A percentile compares a stretch with the other conserved stretches of the same genome.
These are phyloP conservation scores for Coelastrella sp. DNA, from an alignment of 139 green algal species.

Conservation along the genomic window DNA sequence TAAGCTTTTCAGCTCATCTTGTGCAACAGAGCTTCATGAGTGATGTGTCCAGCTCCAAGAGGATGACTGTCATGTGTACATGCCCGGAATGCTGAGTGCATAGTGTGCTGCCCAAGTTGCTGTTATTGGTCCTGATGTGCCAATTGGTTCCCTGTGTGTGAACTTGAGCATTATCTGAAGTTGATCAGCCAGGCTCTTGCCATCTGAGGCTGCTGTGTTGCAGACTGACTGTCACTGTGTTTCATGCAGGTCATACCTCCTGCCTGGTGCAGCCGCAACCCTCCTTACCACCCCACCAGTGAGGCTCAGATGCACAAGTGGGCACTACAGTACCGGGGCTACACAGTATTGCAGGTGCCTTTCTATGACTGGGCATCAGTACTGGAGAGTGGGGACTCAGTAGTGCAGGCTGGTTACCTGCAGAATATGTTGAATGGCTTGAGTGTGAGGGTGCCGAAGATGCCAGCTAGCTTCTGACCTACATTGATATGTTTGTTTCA, in stretches of 20 bases:
- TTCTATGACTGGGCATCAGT: constrained; percentile 38
- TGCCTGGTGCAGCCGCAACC: constrained; percentile 28
- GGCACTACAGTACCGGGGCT: constrained; percentile 43
- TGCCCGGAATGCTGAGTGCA: too few relatives aligned
- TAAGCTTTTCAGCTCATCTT: neutral
- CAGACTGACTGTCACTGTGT: neutral
- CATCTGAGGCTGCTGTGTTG: too few relatives aligned
- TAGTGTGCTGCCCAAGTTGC: neutral
- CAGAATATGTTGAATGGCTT: constrained; percentile 22
- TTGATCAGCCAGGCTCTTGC: too few relatives aligned
- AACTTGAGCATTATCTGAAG: too few relatives aligned
- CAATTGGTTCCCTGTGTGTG: too few relatives aligned
- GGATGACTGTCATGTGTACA: too few relatives aligned
- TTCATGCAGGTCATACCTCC: constrained; percentile 37
- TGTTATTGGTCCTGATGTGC: too few relatives aligned
- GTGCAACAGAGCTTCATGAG: neutral
- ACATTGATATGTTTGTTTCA: neutral
- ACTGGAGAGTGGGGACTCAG: neutral
- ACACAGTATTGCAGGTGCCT: constrained; percentile 44
- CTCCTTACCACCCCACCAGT: constrained; percentile 12
- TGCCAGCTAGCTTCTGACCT: constrained; percentile 14
- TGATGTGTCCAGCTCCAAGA: too few relatives aligned
- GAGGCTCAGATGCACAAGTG: neutral
- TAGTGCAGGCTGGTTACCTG: constrained; percentile 32
- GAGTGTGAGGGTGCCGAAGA: neutral